phyloP scores from a whole-genome alignment of 2,329 filamentous ascomycete genomes.

The Fusarium miscanthi region DNA sequence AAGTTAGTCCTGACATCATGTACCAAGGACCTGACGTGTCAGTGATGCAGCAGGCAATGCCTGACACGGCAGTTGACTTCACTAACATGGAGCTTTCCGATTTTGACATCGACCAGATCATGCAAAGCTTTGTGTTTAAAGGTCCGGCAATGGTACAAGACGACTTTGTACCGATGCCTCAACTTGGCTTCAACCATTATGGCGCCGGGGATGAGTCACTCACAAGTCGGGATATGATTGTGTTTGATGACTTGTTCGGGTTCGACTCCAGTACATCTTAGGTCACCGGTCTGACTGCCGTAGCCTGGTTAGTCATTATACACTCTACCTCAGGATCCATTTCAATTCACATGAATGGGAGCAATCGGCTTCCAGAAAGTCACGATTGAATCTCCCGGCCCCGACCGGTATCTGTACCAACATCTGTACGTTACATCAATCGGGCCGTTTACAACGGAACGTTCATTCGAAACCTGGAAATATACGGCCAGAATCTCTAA shows the following conservation, averaged over 20 bases:
- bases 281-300: rapidly evolving
- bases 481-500: not conserved
- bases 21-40: rapidly evolving
- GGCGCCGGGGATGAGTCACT: not conserved
- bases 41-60: not conserved
- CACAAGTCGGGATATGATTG: not conserved
- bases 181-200: not conserved
- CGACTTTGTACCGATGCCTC: rapidly evolving
- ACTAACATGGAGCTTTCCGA: not conserved
- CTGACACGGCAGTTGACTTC: not conserved
- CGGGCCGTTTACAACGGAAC: not conserved
- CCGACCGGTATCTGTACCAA: not conserved
- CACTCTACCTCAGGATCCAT: rapidly evolving
- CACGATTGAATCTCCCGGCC: rapidly evolving
- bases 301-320: too few relatives aligned
- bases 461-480: not conserved
- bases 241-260: constrained; percentile 6
- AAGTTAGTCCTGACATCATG: rapidly evolving
- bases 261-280: not conserved
- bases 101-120: constrained; percentile 11
- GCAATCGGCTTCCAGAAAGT: too few relatives aligned
- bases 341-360: not conserved
- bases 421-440: not conserved
- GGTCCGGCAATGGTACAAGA: rapidly evolving
- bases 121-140: not conserved